Conservation (phyloP, 805 yeast species). For the Wickerhamiella bombiphila region DNA sequence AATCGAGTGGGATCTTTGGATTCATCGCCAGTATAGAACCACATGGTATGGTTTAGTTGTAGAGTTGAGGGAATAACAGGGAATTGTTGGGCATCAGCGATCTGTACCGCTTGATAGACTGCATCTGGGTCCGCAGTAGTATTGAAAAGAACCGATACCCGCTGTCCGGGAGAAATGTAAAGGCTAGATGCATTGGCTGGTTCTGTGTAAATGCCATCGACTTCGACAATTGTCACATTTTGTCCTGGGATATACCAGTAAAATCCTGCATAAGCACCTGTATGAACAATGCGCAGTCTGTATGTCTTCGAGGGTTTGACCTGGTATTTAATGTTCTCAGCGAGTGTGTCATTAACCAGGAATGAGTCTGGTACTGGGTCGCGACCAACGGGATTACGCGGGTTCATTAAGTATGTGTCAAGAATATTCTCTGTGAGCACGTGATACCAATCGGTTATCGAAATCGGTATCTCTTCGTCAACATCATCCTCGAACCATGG, state of each 20-base stretch:
- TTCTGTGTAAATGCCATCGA: constrained; percentile 81
- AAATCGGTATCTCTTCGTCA: constrained; percentile 62
- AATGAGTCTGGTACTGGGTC: constrained; percentile 86
- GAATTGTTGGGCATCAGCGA: constrained; percentile 68
- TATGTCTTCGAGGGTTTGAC: constrained; percentile 82
- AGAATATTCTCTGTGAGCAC: constrained; percentile 35
- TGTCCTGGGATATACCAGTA: constrained; percentile 83
- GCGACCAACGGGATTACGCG: constrained; percentile 91
- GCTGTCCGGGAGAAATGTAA: constrained; percentile 82
- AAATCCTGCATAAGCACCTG: constrained; percentile 87
- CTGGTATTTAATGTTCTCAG: constrained; percentile 30
- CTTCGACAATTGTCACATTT: constrained; percentile 70
- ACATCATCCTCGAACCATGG: constrained; percentile 47
- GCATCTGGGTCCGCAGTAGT: constrained; percentile 48
- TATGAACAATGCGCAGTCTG: constrained; percentile 61
- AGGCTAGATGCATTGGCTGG: constrained; percentile 53
- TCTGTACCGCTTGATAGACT: constrained; percentile 73
- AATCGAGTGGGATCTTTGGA: constrained; percentile 9
- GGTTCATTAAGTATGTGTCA: constrained; percentile 40
- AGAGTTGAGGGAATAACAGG: constrained; percentile 58
- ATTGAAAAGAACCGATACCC: constrained; percentile 64
- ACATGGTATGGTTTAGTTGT: constrained; percentile 58
- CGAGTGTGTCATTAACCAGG: constrained; percentile 64
- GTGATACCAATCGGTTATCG: constrained; percentile 85
- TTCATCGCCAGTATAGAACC: constrained; percentile 34